Evolutionary conservation across 2,329 filamentous ascomycete genomes (phyloP), one percentile per base, ranked within the genome.

Genomic region (Penicillium sp.): DNA sequence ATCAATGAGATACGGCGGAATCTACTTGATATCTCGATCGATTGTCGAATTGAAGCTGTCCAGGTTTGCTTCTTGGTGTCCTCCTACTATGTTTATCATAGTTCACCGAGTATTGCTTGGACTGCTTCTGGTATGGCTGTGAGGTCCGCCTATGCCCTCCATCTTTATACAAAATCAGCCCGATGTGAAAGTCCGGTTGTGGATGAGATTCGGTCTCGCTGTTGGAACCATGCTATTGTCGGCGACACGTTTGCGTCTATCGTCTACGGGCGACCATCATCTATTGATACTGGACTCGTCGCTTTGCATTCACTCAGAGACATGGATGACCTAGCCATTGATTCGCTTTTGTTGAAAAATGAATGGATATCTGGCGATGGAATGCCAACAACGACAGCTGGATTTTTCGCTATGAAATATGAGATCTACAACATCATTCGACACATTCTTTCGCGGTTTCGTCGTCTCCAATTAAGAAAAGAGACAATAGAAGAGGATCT

Each of bases 201-300:
- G 20, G 53, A 54, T 69, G 64, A 71, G 53, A 60, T 70, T 34
- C 62, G 68, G 10, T 62, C 63, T n/a, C 63, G 69, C 2, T 68
- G 64, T 38, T 71, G 69, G 69, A 70, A 69, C 40, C 67, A 71
- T 38, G 45, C 68, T 46, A 65, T 63, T 10, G 62, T 70, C 1
- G 54, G 59, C 9, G 69, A 71, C 43, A 69, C 63, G 4, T 71
- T 71, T 53, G 59, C 65, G 24, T 64, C 69, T 11, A 64, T 66
- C 57, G 66, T 71, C 32, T 70, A 70, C 51, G 68, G 69, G 9
- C 60, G 67, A 24, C 68, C 69, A 20, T 60, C 64, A 3, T 66
- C 66, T 10, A 57, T 71, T 10, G 66, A 71, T 31, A 51, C 63
- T 2, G 67, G 65, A 8, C 67, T 69, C 40, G 55, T 50, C 14